These are phyloP conservation scores for Trypanosoma cruzi DNA, from an alignment of 208 protist genomes.

Conservation along the genomic window DNA sequence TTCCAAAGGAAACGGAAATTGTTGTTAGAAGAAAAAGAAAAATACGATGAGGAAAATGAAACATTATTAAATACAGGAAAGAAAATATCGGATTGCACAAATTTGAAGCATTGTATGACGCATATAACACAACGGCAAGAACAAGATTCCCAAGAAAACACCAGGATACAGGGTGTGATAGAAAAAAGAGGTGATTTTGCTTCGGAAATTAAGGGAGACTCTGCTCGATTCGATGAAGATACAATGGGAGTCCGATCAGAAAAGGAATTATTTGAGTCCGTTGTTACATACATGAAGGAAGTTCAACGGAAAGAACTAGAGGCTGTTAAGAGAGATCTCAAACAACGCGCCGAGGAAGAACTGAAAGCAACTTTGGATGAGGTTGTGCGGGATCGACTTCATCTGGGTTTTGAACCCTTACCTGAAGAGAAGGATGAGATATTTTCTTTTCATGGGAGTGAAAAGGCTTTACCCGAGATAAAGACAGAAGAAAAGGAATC, in stretches of 20 bases:
- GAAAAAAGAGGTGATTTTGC: background rate
- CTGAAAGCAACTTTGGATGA: conserved; percentile 52
- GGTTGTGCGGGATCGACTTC: conserved; percentile 33
- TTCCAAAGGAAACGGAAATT: background rate
- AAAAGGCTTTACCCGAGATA: background rate
- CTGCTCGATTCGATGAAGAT: conserved; percentile 8
- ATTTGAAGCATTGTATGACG: background rate
- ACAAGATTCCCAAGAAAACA: background rate
- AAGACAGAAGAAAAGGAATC: conserved; percentile 13
- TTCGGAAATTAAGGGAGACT: background rate
- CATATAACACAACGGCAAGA: background rate
- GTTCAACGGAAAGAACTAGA: conserved; percentile 47
- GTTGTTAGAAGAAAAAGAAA: background rate
- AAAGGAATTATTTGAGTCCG: conserved; percentile 23
- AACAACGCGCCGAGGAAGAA: conserved; percentile 51
- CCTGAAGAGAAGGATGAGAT: conserved; percentile 1
- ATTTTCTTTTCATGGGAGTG: background rate
- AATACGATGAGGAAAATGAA: background rate
- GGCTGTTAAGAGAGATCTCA: conserved; percentile 44
- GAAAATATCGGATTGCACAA: background rate
- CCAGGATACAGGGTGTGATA: background rate
- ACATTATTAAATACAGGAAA: background rate
- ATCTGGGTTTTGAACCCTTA: background rate
- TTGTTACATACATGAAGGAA: conserved; percentile 25
- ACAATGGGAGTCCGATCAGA: conserved; percentile 1